Percentiles rank a stretch among this genome's conserved stretches.
Evolutionary conservation across 345 rosid genomes (phyloP).

Genomic region (Bretschneidera sinensis): DNA sequence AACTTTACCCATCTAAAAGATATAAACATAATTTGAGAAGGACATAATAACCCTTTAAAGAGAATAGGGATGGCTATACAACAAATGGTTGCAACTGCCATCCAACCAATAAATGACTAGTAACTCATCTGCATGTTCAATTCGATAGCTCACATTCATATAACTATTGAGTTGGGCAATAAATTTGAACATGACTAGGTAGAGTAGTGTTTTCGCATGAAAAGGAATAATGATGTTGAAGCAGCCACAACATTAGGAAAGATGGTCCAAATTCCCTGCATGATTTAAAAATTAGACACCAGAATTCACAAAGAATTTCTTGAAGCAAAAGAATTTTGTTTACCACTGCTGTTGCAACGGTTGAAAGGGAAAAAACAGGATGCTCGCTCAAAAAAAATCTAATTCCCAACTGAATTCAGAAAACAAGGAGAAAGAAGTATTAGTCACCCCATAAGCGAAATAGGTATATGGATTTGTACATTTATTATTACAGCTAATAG

Average conservation of each 20-base stretch:
- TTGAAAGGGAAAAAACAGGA: constrained; percentile 66
- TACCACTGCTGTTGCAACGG: constrained; percentile 78
- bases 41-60: too few relatives aligned
- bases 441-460: constrained; percentile 10
- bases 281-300: constrained; percentile 10
- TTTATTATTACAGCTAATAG: too few relatives aligned
- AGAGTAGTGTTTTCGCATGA: constrained; percentile 27
- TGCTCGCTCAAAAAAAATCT: constrained; percentile 72
- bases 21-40: too few relatives aligned
- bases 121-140: neutral
- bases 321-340: constrained; percentile 10
- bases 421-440: constrained; percentile 14
- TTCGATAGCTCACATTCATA: too few relatives aligned
- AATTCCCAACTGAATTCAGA: constrained; percentile 47
- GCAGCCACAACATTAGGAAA: constrained; percentile 75
- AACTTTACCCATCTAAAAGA: neutral
- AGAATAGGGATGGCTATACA: too few relatives aligned
- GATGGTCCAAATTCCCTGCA: constrained; percentile 79
- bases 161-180: neutral
- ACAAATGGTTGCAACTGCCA: too few relatives aligned
- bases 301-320: neutral
- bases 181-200: constrained; percentile 11
- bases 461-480: too few relatives aligned
- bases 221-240: constrained; percentile 61
- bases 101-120: neutral